These are phyloP conservation scores for Candida krabiensis DNA, from an alignment of 805 yeast species.

Conservation along the genomic window DNA sequence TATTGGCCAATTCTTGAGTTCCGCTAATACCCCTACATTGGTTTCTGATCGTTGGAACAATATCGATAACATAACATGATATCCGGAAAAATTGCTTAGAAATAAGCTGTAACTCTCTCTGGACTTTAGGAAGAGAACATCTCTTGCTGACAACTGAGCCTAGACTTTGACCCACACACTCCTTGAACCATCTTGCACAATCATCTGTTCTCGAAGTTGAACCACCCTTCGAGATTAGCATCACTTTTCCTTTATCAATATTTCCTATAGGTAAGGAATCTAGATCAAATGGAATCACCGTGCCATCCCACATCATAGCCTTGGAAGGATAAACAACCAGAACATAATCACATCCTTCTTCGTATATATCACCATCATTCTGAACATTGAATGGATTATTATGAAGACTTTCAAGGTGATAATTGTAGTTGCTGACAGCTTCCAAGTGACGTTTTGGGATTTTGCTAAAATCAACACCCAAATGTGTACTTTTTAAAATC, in stretches of 20 bases:
- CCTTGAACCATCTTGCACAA: slow-evolving; percentile 57
- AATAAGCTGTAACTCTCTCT: slow-evolving; percentile 65
- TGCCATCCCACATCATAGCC: slow-evolving; percentile 91
- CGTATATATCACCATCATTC: slow-evolving; percentile 10
- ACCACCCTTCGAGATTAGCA: slow-evolving; percentile 72
- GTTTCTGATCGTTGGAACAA: slow-evolving; percentile 50
- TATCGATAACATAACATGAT: slow-evolving; percentile 62
- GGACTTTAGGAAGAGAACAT: slow-evolving; percentile 71
- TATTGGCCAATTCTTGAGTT: slow-evolving; percentile 75
- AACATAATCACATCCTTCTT: slow-evolving; percentile 51
- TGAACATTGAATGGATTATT: slow-evolving; percentile 6
- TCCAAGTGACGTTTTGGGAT: slow-evolving; percentile 34
- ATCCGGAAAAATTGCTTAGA: slow-evolving; percentile 68
- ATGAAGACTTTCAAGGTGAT: slow-evolving; percentile 17
- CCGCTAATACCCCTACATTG: slow-evolving; percentile 59
- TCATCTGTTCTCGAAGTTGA: slow-evolving; percentile 51
- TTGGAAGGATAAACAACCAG: slow-evolving; percentile 75
- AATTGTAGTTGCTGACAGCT: slow-evolving; percentile 29
- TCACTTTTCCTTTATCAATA: slow-evolving; percentile 64
- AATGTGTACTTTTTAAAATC: slow-evolving; percentile 45
- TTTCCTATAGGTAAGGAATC: slow-evolving; percentile 50
- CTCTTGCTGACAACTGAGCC: slow-evolving; percentile 57
- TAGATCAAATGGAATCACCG: slow-evolving; percentile 55
- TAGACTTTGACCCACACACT: slow-evolving; percentile 54
- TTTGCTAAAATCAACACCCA: slow-evolving; percentile 49